A percentile compares a stretch with the other conserved stretches of the same genome.
These are phyloP conservation scores for Epichloe gansuensis DNA, from an alignment of 2,329 filamentous ascomycete genomes.

Conservation along the genomic window DNA sequence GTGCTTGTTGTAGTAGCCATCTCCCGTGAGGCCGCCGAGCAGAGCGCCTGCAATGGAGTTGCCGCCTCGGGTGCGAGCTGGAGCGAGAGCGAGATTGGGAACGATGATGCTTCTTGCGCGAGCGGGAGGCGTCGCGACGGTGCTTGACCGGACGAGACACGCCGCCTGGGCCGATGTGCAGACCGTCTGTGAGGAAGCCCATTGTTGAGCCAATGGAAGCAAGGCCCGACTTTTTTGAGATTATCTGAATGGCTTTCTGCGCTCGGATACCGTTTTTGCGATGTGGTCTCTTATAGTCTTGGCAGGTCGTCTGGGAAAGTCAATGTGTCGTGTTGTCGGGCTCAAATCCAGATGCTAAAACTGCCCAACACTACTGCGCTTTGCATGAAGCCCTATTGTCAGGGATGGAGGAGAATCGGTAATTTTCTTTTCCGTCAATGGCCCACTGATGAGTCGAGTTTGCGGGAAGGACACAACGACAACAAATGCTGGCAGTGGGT, in stretches of 20 bases:
- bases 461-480: neutral
- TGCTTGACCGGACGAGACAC: conserved; percentile 16
- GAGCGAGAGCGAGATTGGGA: conserved; percentile 25
- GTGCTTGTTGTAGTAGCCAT: conserved; percentile 25
- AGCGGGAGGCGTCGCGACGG: conserved; percentile 17
- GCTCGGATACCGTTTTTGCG: too few relatives aligned
- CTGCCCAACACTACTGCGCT: neutral
- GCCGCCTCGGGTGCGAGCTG: conserved; percentile 19
- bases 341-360: neutral
- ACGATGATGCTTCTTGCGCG: conserved; percentile 21
- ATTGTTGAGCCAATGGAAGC: conserved; percentile 6
- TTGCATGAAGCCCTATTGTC: neutral
- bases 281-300: too few relatives aligned
- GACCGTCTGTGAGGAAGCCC: conserved; percentile 23
- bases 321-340: neutral
- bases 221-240: too few relatives aligned
- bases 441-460: neutral
- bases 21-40: conserved; percentile 17
- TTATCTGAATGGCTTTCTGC: too few relatives aligned
- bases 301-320: too few relatives aligned
- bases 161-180: conserved; percentile 11
- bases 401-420: neutral
- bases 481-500: neutral
- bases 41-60: conserved; percentile 22
- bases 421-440: neutral